Evolutionary conservation across 2,329 filamentous ascomycete genomes (phyloP), one percentile per base, ranked within the genome.

Genomic region (Ceratocystis alfenasii): DNA sequence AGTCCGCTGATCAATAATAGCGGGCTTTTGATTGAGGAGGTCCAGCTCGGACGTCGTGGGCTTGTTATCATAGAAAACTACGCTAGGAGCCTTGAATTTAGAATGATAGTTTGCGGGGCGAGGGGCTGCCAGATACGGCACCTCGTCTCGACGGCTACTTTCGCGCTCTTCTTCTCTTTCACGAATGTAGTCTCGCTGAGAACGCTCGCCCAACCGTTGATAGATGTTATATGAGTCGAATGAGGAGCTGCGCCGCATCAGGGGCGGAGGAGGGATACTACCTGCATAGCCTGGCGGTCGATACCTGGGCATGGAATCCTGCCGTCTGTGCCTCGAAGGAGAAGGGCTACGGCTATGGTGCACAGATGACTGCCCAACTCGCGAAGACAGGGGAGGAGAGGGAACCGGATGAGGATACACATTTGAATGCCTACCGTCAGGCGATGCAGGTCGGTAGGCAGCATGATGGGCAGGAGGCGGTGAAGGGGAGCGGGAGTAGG

Each of bases 61-160:
- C 60, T 61, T 65, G 44, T 65, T 33, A 28, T 67, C 66, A 17
- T 50, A 67, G 22, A 67, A 67, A 1, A 65, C 63, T n/a, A 25
- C 65, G 41, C 36, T 65, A 46, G 66, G 66, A 30, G 62, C 33
- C 8, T 30, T 22, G 12, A 67, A 67, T 15, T 44, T 59, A n/a
- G 55, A n/a, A 36, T 59, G 28, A 33, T 57, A 55, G 53, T 59
- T 55, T 36, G 61, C 48, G 28, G 66, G 30, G 5, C 60, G 63
- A 1, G 66, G 63, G 10, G 44, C 10, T 44, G 53, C 41, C 25
- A 63, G 63, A 22, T 46, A 41, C 2, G 66, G 63, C 22, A 41
- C 59, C 8, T 64, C 50, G 0, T 17, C 62, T 7, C 62, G 30
- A 33, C 57, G 30, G 22, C 45, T 48, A 3, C 50, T 20, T 6